Percentiles rank a stretch among this genome's conserved stretches.
phyloP scores from a whole-genome alignment of 768 basidiomycete genomes.

The Xanthoconium purpureum region DNA sequence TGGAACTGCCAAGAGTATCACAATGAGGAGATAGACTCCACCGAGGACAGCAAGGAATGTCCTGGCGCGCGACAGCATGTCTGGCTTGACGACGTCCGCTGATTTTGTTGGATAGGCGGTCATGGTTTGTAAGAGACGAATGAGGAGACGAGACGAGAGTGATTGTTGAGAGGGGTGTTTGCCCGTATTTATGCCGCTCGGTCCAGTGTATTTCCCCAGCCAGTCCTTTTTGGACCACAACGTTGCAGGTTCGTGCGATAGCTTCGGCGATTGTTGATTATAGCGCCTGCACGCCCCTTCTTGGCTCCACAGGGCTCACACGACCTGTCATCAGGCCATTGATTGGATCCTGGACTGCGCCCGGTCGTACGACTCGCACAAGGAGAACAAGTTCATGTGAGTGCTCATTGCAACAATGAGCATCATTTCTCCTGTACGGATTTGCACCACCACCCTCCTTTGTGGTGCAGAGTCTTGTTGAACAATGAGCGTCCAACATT shows the following conservation, averaged over 20 bases:
- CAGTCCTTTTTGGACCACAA: constrained; percentile 8
- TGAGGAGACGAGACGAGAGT: background rate
- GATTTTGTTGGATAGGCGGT: background rate
- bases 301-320: constrained; percentile 13
- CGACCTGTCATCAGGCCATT: constrained; percentile 3
- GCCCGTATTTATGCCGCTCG: constrained; percentile 11
- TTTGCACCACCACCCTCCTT: background rate
- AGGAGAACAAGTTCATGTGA: background rate
- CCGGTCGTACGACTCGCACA: background rate
- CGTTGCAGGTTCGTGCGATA: background rate
- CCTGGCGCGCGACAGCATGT: constrained; percentile 29
- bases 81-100: constrained; percentile 3
- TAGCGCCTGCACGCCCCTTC: background rate
- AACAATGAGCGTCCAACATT: background rate
- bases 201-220: background rate
- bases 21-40: constrained; percentile 48
- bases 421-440: background rate
- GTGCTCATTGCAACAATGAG: background rate
- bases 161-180: constrained; percentile 6
- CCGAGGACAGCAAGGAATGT: constrained; percentile 41
- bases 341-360: background rate
- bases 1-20: constrained; percentile 58
- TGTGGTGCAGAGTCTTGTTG: background rate
- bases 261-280: background rate
- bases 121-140: constrained; percentile 6